These are phyloP conservation scores for Pseudopyrenochaeta lycopersici DNA, from an alignment of 2,329 filamentous ascomycete species.

Conservation along the genomic window DNA sequence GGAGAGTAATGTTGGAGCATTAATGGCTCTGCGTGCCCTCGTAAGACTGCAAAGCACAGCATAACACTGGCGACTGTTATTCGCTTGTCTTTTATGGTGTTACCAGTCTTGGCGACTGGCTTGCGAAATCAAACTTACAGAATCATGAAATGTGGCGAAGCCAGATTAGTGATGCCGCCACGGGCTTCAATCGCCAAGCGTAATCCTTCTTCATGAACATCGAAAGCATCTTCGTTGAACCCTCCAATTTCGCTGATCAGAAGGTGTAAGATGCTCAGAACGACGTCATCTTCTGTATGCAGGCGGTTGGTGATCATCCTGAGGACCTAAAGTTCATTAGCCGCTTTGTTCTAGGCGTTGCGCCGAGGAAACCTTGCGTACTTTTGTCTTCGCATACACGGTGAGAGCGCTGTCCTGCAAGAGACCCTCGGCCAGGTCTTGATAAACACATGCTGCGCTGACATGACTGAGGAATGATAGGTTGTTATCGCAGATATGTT, in stretches of 20 bases:
- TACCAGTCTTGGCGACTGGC: neutral
- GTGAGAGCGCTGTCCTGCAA: constrained; percentile 41
- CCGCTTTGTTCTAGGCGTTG: too few species aligned
- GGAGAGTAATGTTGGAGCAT: constrained; percentile 16
- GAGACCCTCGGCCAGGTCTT: constrained; percentile 38
- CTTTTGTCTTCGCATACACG: constrained; percentile 32
- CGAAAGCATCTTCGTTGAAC: constrained; percentile 37
- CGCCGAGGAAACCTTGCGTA: too few species aligned
- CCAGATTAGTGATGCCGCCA: constrained; percentile 26
- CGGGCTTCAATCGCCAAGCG: constrained; percentile 34
- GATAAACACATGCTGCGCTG: constrained; percentile 42
- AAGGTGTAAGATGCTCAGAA: constrained; percentile 43
- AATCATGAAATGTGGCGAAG: constrained; percentile 34
- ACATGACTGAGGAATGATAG: constrained; percentile 47
- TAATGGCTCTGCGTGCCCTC: constrained; percentile 27
- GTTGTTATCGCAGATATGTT: constrained; percentile 34
- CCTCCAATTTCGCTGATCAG: constrained; percentile 43
- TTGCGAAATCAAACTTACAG: constrained; percentile 30
- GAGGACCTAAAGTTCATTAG: constrained; percentile 18
- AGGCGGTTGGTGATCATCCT: constrained; percentile 37
- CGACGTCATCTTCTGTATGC: constrained; percentile 38
- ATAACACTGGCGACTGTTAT: constrained; percentile 25
- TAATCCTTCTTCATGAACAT: constrained; percentile 41
- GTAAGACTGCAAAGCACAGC: constrained; percentile 33
- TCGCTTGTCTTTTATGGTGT: neutral